Conservation (phyloP, 192 early-diverging fungal genomes). For the Coemansia sp. region DNA sequence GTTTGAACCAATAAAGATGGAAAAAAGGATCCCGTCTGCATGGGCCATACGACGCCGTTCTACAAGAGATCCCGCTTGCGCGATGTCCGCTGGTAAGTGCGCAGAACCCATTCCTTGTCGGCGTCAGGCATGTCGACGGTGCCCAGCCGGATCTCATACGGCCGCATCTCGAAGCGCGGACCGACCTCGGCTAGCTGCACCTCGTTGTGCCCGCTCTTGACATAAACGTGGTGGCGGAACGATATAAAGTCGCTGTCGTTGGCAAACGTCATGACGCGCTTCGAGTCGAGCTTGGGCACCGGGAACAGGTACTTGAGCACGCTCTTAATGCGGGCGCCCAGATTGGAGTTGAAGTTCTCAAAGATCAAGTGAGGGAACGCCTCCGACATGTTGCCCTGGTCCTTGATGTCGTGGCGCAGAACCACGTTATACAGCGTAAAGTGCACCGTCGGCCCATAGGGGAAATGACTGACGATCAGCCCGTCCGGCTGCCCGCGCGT, state of each 20-base stretch:
- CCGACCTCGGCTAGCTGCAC: slow-evolving; percentile 96
- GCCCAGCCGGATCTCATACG: slow-evolving; percentile 93
- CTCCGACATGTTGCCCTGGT: slow-evolving; percentile 95
- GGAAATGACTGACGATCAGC: slow-evolving; percentile 91
- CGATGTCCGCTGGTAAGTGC: slow-evolving; percentile 86
- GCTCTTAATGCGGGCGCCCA: slow-evolving; percentile 77
- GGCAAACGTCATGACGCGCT: slow-evolving; percentile 95
- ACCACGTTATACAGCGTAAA: slow-evolving; percentile 98
- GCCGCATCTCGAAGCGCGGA: slow-evolving; percentile 96
- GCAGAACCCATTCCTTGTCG: slow-evolving; percentile 94
- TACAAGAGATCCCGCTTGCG: slow-evolving; percentile 75
- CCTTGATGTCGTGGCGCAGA: slow-evolving; percentile 93
- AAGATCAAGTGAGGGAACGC: slow-evolving; percentile 97
- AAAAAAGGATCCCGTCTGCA: neutral
- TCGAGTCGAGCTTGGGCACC: slow-evolving; percentile 93
- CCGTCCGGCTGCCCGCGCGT: slow-evolving; percentile 95
- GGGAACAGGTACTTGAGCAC: slow-evolving; percentile 97
- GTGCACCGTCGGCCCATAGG: slow-evolving; percentile 96
- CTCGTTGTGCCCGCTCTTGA: slow-evolving; percentile 83
- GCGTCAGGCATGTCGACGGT: slow-evolving; percentile 92
- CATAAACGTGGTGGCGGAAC: slow-evolving; percentile 95
- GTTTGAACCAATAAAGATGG: neutral
- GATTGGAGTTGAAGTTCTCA: slow-evolving; percentile 85
- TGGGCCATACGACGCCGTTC: too few relatives aligned
- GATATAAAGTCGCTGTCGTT: slow-evolving; percentile 97